Base-by-base conservation (phyloP, 768 basidiomycete genomes). In the Hygrophoropsis aurantiaca region DNA sequence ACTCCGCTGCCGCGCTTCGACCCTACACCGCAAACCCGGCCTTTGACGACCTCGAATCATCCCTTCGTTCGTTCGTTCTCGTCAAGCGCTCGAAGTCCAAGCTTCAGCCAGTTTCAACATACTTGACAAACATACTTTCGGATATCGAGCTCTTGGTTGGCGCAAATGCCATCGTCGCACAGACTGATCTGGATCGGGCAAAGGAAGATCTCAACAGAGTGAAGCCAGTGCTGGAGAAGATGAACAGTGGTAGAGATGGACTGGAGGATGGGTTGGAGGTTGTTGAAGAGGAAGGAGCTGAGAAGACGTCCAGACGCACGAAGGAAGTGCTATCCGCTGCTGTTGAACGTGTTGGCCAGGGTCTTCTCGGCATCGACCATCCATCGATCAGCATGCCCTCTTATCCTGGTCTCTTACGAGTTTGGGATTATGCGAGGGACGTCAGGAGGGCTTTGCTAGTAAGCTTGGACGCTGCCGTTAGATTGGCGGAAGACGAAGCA, bases 41-140 rank as follows among this genome's bases (percentile, higher is more conserved):
- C 1, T 97, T 98, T 58, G 85, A 86, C 47, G 84, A 90, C 59
- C 85, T 99, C 51, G 94, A 98, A 66, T 82, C 86, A 9, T 82
- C 89, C 0, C 74, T 99, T 27, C 84, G 95, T 15, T 93, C 91
- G 0, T 99, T 99, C 65, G 94, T 99, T 10, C 84, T 98, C 52
- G 83, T 86, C 69, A 98, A 98, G 73, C 86, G 97, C 21, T 79
- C 87, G n/a, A 92, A 91, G 69, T 95, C 93, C 38, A 99, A 98
- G 71, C 85, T 99, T 36, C 84, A 89, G 19, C 97, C 97, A 13
- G 94, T 85, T 11, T 82, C 88, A 50, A 95, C 92, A 11, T 99
- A 95, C 69, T 80, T 99, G 42, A 78, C 79, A 55, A 85, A 95
- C 60, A 77, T 98, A n/a, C 79, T 99, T 50, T 74, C 83, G 41